A percentile compares a stretch with the other conserved stretches of the same genome.
phyloP scores from a whole-genome alignment of 2,329 filamentous ascomycete species.

The Exserohilum turcica region DNA sequence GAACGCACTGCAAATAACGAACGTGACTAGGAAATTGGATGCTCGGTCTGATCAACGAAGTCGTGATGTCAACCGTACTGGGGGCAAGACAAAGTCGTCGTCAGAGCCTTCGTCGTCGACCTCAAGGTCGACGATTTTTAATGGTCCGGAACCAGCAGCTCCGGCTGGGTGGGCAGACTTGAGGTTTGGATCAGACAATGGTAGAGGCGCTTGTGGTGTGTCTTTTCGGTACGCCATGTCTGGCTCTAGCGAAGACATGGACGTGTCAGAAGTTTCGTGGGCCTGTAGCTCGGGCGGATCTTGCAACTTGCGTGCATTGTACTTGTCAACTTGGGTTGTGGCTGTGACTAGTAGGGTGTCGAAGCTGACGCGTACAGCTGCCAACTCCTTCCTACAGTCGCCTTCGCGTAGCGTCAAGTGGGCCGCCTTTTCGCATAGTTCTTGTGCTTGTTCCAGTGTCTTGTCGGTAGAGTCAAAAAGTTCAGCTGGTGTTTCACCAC shows the following conservation, averaged over 20 bases:
- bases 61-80: constrained; percentile 44
- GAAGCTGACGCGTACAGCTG: constrained; percentile 69
- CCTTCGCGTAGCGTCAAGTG: constrained; percentile 89
- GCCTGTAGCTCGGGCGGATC: constrained; percentile 14
- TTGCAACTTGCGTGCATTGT: constrained; percentile 23
- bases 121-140: constrained; percentile 42
- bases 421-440: constrained; percentile 81
- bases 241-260: constrained; percentile 22
- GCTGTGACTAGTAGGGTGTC: constrained; percentile 66
- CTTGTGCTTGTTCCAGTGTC: constrained; percentile 77
- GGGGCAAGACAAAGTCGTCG: constrained; percentile 43
- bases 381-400: constrained; percentile 78
- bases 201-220: constrained; percentile 18
- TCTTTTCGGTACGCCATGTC: constrained; percentile 23
- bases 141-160: constrained; percentile 5
- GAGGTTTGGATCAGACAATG: constrained; percentile 8
- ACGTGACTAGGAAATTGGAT: constrained; percentile 5
- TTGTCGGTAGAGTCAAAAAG: constrained; percentile 72
- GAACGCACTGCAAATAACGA: constrained; percentile 31
- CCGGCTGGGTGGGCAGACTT: constrained; percentile 16
- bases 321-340: constrained; percentile 46
- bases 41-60: constrained; percentile 19
- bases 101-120: constrained; percentile 45
- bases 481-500: constrained; percentile 26
- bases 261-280: constrained; percentile 25